A percentile compares a stretch with the other conserved stretches of the same genome.
Conservation (phyloP, 495 filamentous ascomycete genomes). For the Lentithecium fluviatile region DNA sequence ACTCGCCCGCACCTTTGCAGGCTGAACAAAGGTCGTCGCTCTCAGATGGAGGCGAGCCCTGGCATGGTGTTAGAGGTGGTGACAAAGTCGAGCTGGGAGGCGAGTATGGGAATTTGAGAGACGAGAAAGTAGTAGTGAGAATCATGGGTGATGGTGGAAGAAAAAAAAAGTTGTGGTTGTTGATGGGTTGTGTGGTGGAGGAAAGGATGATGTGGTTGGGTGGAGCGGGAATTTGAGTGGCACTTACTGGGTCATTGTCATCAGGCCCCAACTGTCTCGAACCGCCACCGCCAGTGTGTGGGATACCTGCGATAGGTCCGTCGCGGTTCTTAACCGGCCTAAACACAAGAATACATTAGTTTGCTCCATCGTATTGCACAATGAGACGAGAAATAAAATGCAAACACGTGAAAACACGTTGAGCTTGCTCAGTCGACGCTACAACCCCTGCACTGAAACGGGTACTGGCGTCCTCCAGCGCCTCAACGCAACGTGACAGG, state of each 20-base stretch:
- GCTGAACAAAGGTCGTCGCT: constrained; percentile 86
- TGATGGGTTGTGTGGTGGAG: constrained; percentile 29
- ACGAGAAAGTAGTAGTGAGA: constrained; percentile 13
- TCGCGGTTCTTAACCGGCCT: constrained; percentile 37
- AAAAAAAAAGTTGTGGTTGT: constrained; percentile 12
- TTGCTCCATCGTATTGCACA: constrained; percentile 3
- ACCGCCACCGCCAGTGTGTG: constrained; percentile 29
- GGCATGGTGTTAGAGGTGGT: constrained; percentile 30
- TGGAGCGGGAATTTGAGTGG: constrained; percentile 27
- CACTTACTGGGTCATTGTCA: constrained; percentile 38
- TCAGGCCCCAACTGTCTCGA: constrained; percentile 31
- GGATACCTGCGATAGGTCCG: constrained; percentile 31
- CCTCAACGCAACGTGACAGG: constrained; percentile 12
- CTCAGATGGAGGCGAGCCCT: constrained; percentile 56
- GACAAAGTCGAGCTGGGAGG: constrained; percentile 27
- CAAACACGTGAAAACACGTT: constrained; percentile 25
- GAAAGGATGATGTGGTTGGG: constrained; percentile 33
- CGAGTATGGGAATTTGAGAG: constrained; percentile 28
- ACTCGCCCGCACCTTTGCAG: constrained; percentile 75
- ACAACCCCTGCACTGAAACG: constrained; percentile 14
- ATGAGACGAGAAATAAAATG: constrained; percentile 2
- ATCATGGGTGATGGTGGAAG: constrained; percentile 30
- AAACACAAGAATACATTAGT: constrained; percentile 24
- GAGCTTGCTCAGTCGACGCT: constrained; percentile 16
- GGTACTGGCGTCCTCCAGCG: neutral